Conservation (phyloP, 2,329 filamentous ascomycete species). For the Talaromyces atroroseus region DNA sequence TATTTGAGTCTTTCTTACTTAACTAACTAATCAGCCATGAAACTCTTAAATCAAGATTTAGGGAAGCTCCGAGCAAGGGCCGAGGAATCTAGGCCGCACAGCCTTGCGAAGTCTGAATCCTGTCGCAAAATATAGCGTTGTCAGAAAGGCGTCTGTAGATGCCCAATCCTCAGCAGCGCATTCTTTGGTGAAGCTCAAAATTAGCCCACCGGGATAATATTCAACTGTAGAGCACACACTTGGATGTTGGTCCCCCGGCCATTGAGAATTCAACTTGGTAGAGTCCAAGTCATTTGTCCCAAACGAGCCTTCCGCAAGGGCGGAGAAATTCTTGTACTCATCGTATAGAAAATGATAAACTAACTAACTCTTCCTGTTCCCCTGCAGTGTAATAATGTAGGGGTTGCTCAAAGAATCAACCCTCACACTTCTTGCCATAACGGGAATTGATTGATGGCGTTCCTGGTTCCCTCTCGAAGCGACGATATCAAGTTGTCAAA, state of each 20-base stretch:
- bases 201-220: constrained; percentile 18
- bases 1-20: too few species aligned
- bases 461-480: neutral
- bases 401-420: neutral
- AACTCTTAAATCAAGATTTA: neutral
- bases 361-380: neutral
- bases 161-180: constrained; percentile 22
- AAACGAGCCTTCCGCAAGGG: neutral
- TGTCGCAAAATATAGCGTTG: constrained; percentile 6
- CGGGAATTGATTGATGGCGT: neutral
- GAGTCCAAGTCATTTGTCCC: neutral
- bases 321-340: neutral
- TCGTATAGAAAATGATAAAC: neutral
- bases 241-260: constrained; percentile 5
- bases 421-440: neutral
- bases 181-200: constrained; percentile 18
- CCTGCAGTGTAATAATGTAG: neutral
- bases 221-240: constrained; percentile 21
- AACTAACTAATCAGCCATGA: too few species aligned
- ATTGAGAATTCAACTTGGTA: constrained; percentile 13
- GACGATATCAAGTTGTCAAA: neutral
- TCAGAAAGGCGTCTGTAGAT: constrained; percentile 16
- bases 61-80: constrained; percentile 16
- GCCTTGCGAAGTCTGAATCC: constrained; percentile 14
- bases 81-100: neutral